Evolutionary conservation across 129 eudicot genomes (phyloP), one percentile per base, ranked within the genome.

Genomic region (Sambucus nigra): DNA sequence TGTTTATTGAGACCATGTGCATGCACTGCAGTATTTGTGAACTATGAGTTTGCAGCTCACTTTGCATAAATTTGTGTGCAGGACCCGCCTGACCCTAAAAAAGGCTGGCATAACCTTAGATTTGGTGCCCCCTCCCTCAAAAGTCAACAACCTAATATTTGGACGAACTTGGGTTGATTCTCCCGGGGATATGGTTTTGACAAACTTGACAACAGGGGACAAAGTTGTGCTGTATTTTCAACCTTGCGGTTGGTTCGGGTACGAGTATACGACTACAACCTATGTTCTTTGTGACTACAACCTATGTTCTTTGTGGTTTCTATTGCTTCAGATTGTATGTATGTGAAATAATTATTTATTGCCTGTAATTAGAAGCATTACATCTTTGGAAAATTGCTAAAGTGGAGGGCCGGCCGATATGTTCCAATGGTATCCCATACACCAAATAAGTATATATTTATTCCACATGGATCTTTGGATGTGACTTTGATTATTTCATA

Each of bases 231-330:
- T 91, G 4, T 82, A 85, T 70, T 91, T 91, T 70, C 98, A 91
- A 73, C 95, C 95, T 12, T 91, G 98, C 56, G 98, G 98, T 31
- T 91, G 98, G 98, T 91, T 91, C 32, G 95, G 98, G 98, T 91
- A 76, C 29, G 69, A 38, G 17, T 20, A 2, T 52, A 7, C 23
- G 3, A 7, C 46, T 0, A 16, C 28, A 3, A 19, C 46, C 9
- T 29, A 18, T 16, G 11, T 5, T n/a, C n/a, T n/a, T n/a, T 17
- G 5, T 5, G 13, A 12, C 45, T 55, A 10, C 44, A 29, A 35
- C 39, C n/a, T 55, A 9, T 32, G 25, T 55, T 16, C n/a, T 39
- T 45, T 51, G 35, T 50, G 60, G n/a, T 11, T 50, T 50, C 18
- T 50, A 31, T 3, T 4, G 0, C 18, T 1, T 29, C 8, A 3